phyloP scores from a whole-genome alignment of 352 stramenopile genomes.

The Phytopythium kandeliae region DNA sequence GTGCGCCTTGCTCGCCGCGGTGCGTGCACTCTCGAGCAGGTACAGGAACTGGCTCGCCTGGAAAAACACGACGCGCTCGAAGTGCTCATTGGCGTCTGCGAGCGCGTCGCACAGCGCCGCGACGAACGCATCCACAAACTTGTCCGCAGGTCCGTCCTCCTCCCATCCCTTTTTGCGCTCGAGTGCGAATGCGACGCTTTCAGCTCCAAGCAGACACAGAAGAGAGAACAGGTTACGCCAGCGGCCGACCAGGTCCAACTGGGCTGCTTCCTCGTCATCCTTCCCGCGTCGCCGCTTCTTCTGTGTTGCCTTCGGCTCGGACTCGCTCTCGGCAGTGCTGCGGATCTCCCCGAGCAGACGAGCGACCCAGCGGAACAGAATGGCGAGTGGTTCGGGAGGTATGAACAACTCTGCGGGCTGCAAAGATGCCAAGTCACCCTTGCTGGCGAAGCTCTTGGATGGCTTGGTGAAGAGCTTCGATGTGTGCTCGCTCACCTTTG shows the following conservation, averaged over 20 bases:
- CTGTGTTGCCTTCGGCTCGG: conserved; percentile 4
- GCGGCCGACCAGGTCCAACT: conserved; percentile 39
- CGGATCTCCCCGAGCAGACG: conserved; percentile 46
- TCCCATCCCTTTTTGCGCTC: conserved; percentile 29
- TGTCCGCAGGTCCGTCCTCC: conserved; percentile 25
- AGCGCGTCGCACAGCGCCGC: conserved; percentile 41
- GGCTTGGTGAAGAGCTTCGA: conserved; percentile 39
- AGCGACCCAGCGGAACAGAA: conserved; percentile 48
- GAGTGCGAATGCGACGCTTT: conserved; percentile 62
- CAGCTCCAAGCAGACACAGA: conserved; percentile 42
- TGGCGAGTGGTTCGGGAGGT: conserved; percentile 31
- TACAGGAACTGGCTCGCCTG: conserved; percentile 51
- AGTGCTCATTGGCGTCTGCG: conserved; percentile 31
- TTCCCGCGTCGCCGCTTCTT: conserved; percentile 53
- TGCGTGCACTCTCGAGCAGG: conserved; percentile 26
- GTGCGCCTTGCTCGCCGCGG: conserved; percentile 27
- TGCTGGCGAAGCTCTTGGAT: conserved; percentile 27
- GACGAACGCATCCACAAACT: conserved; percentile 47
- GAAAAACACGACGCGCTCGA: conserved; percentile 63
- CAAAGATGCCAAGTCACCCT: conserved; percentile 34
- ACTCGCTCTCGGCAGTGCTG: background rate
- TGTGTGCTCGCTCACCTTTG: conserved; percentile 41
- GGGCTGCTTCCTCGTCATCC: conserved; percentile 20
- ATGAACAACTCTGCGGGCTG: conserved; percentile 65
- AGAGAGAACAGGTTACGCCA: conserved; percentile 76